Base-by-base conservation (phyloP, 1,284 basidiomycete species). In the Sporisorium sorghi region DNA sequence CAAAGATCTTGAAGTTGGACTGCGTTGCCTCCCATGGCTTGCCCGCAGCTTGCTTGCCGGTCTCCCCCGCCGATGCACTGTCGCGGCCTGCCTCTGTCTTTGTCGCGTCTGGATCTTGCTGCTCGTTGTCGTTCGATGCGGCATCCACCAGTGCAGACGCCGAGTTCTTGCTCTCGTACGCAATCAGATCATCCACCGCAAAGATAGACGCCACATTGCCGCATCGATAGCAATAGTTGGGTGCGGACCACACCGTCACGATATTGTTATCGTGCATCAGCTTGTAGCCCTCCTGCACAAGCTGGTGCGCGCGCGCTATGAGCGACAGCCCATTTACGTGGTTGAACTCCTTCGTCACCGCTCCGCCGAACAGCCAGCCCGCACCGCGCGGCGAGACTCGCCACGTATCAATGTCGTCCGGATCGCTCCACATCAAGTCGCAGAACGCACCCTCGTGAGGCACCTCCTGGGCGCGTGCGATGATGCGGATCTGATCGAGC, bases 381-480 rank as follows among this genome's bases (percentile, higher is more conserved):
- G 97, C 97, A 52, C 97, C 97, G 73, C 95, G 90, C 54, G 97
- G 96, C 65, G 94, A 97, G 85, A 99, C 98, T 43, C 96, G 95
- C 86, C 98, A 99, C 82, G 98, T 96, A 84, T 98, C 96, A 85
- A 98, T 98, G 85, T 98, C 96, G 87, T 99, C 97, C 30, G 97
- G 97, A 88, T 99, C 97, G 49, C 94, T 97, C 97, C 97, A 99
- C 12, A 99, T 96, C 28, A 99, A 88, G 88, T 99, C 96, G 33
- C 72, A 74, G 93, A 99, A 99, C 5, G 97, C 95, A 2, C 97
- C 97, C 86, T 99, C 97, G 83, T 99, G 97, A 42, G 97, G 97
- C 66, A 99, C 98, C 87, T 99, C 97, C 93, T 74, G 72, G 8
- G 72, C 98, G 59, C 97, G 91, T 87, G 99, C 97, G 48, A 99